Evolutionary conservation across 768 basidiomycete genomes (phyloP), one percentile per base, ranked within the genome.

Genomic region (Tricholoma flavovirens): DNA sequence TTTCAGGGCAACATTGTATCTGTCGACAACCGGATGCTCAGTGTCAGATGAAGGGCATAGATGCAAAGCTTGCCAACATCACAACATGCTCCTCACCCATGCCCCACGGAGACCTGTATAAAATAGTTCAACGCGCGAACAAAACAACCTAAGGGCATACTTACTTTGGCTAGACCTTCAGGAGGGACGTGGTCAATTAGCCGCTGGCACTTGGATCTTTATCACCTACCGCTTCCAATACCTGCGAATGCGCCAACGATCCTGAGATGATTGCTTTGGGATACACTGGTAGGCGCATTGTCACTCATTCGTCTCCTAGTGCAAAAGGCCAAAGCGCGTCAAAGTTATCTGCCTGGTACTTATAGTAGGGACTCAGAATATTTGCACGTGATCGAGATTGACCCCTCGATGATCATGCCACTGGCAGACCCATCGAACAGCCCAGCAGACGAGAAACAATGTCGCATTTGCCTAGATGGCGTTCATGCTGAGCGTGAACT

Each of bases 391-490:
- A 40, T 19, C 17, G n/a, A n/a, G n/a, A n/a, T n/a, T n/a, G n/a
- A n/a, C n/a, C n/a, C n/a, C n/a, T n/a, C n/a, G n/a, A n/a, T n/a
- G n/a, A 26, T 26, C 24, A 12, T 19, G 14, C 33, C 7, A 36
- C 21, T 64, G 64, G 35, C 62, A 29, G 60, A 59, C 35, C 49
- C 56, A 30, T 45, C 59, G 10, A 35, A 42, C 32, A 38, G 48
- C 17, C 51, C 55, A 17, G 33, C 56, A 33, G 69, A 79, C 51
- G 83, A 83, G 64, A 86, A 80, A 63, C 87, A 88, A 66, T 94
- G 93, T 65, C 79, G 93, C 53, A 95, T 95, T 46, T 95, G 93
- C 66, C 76, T 92, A 24, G 87, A 88, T 36, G 85, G 88, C 4
- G 69, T 73, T 10, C 79, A 81, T 45, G 79, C 81, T 21, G 85